phyloP scores from a whole-genome alignment of 1,284 basidiomycete genomes.

The Phlebopus sp. region DNA sequence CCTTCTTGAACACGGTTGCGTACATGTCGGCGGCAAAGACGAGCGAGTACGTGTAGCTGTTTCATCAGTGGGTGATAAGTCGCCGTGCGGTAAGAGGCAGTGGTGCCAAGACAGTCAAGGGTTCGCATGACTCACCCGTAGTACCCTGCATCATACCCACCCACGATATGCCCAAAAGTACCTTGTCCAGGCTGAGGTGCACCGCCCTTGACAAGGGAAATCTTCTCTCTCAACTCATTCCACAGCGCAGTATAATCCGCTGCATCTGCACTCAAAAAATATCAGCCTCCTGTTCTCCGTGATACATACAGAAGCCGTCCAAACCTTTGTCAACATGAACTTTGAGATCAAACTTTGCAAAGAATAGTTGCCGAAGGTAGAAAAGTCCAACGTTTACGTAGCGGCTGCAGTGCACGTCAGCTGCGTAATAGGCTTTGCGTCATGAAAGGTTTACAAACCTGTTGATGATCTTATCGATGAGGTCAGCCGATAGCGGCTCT shows the following conservation, averaged over 20 bases:
- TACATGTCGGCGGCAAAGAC: conserved; percentile 28
- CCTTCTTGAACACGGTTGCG: conserved; percentile 59
- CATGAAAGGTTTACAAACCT: conserved; percentile 42
- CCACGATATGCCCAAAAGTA: conserved; percentile 68
- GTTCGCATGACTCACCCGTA: conserved; percentile 55
- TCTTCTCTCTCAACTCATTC: conserved; percentile 64
- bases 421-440: background rate
- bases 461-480: conserved; percentile 77
- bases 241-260: conserved; percentile 73
- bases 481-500: conserved; percentile 66
- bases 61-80: background rate
- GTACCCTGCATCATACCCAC: conserved; percentile 78
- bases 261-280: conserved; percentile 40
- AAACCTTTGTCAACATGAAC: conserved; percentile 70
- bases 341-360: conserved; percentile 73
- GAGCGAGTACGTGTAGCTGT: conserved; percentile 14
- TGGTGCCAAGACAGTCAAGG: background rate
- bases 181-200: conserved; percentile 63
- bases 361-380: conserved; percentile 77
- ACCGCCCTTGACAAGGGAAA: conserved; percentile 64
- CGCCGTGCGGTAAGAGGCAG: background rate
- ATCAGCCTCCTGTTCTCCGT: background rate
- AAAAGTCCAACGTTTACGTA: conserved; percentile 75
- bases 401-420: conserved; percentile 42
- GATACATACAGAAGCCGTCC: conserved; percentile 11